These are phyloP conservation scores for Platanthera guangdongensis DNA, from an alignment of 106 monocot genomes.

Conservation along the genomic window DNA sequence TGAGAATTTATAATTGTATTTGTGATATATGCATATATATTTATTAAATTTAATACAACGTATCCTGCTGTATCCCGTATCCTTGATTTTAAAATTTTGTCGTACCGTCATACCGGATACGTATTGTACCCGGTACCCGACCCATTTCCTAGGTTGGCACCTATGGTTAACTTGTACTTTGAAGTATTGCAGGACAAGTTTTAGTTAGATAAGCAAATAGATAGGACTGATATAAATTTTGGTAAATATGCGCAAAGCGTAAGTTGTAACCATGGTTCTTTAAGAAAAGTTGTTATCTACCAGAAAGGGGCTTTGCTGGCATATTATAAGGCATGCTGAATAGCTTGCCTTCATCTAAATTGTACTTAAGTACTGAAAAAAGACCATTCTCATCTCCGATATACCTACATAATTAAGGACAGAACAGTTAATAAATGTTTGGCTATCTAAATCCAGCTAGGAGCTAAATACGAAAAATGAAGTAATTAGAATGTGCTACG, in stretches of 20 bases:
- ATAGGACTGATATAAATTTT: background rate
- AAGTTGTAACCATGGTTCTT: background rate
- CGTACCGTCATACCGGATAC: too few species aligned
- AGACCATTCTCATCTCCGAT: constrained; percentile 87
- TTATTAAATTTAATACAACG: too few species aligned
- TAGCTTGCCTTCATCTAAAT: constrained; percentile 51
- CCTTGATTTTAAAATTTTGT: too few species aligned
- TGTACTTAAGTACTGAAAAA: constrained; percentile 71
- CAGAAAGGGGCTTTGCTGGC: constrained; percentile 37
- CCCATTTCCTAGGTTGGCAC: too few species aligned
- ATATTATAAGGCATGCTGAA: constrained; percentile 65
- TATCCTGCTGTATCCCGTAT: too few species aligned
- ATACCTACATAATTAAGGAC: constrained; percentile 46
- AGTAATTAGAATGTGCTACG: constrained; percentile 8
- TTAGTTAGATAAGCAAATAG: too few species aligned
- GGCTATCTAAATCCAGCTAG: background rate
- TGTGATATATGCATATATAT: too few species aligned
- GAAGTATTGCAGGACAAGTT: too few species aligned
- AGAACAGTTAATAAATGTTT: constrained; percentile 7
- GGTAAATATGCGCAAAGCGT: background rate
- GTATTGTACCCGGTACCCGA: too few species aligned
- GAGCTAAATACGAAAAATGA: constrained; percentile 7
- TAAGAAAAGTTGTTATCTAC: constrained; percentile 20
- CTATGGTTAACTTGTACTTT: too few species aligned
- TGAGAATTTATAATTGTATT: too few species aligned